Conservation (phyloP, 164 flowering plant species). For the Berberis vulgaris region DNA sequence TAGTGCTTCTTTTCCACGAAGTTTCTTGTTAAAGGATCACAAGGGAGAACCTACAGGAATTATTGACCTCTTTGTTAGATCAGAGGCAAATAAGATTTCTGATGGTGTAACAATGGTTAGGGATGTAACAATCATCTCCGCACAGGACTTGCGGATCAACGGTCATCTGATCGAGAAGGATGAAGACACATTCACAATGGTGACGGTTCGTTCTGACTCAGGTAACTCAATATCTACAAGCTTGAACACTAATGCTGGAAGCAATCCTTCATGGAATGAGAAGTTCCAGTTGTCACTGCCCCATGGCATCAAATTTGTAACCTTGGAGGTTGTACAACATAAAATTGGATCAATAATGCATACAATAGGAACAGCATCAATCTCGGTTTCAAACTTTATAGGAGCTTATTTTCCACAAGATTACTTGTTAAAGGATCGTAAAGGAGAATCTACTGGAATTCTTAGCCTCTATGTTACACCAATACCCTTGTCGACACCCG, state of each 20-base stretch:
- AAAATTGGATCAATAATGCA: background rate
- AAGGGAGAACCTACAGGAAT: slow-evolving; percentile 18
- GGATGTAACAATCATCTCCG: slow-evolving; percentile 15
- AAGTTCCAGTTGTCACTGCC: slow-evolving; percentile 14
- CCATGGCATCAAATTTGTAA: background rate
- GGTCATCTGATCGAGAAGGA: slow-evolving; percentile 15
- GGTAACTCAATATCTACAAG: slow-evolving; percentile 3
- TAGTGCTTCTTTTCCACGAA: slow-evolving; percentile 2
- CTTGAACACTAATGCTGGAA: slow-evolving; percentile 14
- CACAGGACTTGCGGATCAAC: slow-evolving; percentile 10
- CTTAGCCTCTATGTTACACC: slow-evolving; percentile 8
- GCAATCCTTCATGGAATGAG: slow-evolving; percentile 21
- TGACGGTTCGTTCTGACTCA: slow-evolving; percentile 9
- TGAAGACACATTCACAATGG: background rate
- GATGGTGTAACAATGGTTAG: too few species aligned
- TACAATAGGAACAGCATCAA: slow-evolving; percentile 7
- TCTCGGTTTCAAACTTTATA: slow-evolving; percentile 12
- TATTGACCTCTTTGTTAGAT: slow-evolving; percentile 8
- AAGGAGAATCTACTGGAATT: slow-evolving; percentile 18
- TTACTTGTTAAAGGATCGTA: slow-evolving; percentile 14
- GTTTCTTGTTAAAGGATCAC: slow-evolving; percentile 13
- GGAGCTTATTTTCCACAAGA: slow-evolving; percentile 4
- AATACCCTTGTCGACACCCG: too few species aligned
- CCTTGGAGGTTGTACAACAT: slow-evolving; percentile 11
- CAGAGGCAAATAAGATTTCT: too few species aligned